Percentiles rank a stretch among this genome's conserved stretches.
Evolutionary conservation across 2,329 filamentous ascomycete species (phyloP).

Genomic region (Paraphoma chrysanthemicola): DNA sequence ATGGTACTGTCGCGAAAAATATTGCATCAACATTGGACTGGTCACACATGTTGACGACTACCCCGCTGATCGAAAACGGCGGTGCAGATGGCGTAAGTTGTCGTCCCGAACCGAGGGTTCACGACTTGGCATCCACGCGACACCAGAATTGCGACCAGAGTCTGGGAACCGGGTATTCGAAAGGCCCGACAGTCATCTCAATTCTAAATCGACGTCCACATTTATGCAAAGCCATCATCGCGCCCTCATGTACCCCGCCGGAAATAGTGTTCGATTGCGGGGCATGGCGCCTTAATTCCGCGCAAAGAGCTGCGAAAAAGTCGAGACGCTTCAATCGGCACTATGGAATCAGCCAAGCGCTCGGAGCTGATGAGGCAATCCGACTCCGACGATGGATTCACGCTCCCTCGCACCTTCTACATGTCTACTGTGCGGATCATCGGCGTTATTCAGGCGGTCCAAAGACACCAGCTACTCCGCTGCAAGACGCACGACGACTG

Average conservation of each 20-base stretch:
- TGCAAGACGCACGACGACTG: too few species aligned
- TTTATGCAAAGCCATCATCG: neutral
- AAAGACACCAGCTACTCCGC: too few species aligned
- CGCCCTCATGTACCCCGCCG: neutral
- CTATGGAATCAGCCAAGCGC: neutral
- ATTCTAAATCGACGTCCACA: neutral
- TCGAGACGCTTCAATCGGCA: neutral
- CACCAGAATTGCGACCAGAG: neutral
- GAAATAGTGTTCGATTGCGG: conserved; percentile 3
- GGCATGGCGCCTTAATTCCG: conserved; percentile 4
- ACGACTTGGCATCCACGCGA: neutral
- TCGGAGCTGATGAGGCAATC: neutral
- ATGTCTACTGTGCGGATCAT: neutral
- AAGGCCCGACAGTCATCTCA: neutral
- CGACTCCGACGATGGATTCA: neutral
- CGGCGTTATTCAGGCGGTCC: too few species aligned
- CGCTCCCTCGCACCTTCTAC: neutral
- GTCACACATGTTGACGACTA: neutral
- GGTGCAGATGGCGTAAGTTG: neutral
- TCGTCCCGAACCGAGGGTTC: neutral
- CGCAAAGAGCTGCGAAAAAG: neutral
- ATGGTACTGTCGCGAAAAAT: too few species aligned
- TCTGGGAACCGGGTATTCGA: too few species aligned
- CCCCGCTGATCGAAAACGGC: conserved; percentile 2
- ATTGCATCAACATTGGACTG: neutral